Evolutionary conservation across 192 early-diverging fungal genomes (phyloP).

Genomic region (Chytriomyces sp.): DNA sequence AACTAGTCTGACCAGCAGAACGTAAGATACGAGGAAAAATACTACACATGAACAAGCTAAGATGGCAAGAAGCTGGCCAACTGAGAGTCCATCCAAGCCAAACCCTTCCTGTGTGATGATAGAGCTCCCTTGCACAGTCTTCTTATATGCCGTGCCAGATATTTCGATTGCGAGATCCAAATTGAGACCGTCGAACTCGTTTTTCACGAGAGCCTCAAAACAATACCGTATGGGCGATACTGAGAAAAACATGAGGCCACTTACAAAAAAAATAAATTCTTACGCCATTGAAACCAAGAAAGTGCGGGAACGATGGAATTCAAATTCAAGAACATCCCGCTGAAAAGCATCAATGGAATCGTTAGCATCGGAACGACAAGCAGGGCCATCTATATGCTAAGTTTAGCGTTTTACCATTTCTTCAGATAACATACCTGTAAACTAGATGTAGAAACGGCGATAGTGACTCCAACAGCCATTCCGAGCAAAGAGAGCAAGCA

Average conservation of each 20-base stretch:
- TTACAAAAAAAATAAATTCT: background rate
- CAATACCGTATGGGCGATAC: conserved; percentile 56
- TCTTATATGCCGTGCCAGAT: background rate
- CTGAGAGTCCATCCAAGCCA: background rate
- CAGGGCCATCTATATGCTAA: conserved; percentile 44
- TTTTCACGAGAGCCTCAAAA: conserved; percentile 39
- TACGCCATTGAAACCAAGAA: conserved; percentile 17
- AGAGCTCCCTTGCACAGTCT: background rate
- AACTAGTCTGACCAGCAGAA: no score
- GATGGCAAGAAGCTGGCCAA: background rate
- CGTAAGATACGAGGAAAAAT: no score
- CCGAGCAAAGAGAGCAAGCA: conserved; percentile 44
- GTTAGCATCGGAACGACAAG: conserved; percentile 44
- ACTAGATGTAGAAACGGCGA: conserved; percentile 41
- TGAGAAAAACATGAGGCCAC: background rate
- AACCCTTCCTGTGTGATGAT: background rate
- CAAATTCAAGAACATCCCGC: conserved; percentile 10
- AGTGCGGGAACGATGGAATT: background rate
- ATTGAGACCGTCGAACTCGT: conserved; percentile 9
- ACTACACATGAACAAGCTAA: background rate
- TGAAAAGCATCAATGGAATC: conserved; percentile 51
- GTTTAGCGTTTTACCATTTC: no score
- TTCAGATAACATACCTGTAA: conserved; percentile 38
- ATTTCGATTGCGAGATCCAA: background rate
- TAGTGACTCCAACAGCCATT: conserved; percentile 50